Conservation (phyloP, 768 basidiomycete species). For the Russula vinacea region DNA sequence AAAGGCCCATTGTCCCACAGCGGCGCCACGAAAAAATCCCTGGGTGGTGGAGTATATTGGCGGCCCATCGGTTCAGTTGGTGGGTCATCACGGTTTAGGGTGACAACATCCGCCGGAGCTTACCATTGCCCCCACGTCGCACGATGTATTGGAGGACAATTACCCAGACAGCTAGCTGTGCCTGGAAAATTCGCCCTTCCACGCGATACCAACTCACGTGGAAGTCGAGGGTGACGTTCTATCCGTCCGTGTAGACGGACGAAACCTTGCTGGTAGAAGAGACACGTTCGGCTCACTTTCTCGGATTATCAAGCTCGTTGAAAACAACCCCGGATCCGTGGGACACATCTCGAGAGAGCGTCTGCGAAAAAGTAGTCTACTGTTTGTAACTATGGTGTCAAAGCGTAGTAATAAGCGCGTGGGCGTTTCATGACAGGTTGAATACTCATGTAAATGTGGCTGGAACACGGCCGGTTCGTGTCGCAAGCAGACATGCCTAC, state of each 20-base stretch:
- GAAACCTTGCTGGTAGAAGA: constrained; percentile 51
- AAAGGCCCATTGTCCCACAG: constrained; percentile 2
- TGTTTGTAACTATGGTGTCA: constrained; percentile 19
- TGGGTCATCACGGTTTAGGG: too few relatives aligned
- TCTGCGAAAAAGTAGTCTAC: constrained; percentile 65
- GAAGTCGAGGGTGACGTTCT: constrained; percentile 67
- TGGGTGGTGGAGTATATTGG: not conserved
- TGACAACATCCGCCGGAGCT: not conserved
- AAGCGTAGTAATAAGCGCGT: constrained; percentile 35
- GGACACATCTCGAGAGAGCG: constrained; percentile 58
- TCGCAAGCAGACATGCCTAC: not conserved
- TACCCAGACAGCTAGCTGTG: constrained; percentile 58
- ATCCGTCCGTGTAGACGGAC: constrained; percentile 77
- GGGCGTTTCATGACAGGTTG: not conserved
- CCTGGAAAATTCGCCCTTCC: constrained; percentile 51
- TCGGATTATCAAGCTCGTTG: constrained; percentile 74
- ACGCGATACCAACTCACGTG: constrained; percentile 39
- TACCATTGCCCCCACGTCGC: constrained; percentile 49
- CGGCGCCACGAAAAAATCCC: not conserved
- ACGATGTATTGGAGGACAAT: constrained; percentile 74
- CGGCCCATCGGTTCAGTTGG: too few relatives aligned
- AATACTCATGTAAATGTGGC: not conserved
- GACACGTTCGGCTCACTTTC: constrained; percentile 48
- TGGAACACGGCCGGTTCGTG: not conserved
- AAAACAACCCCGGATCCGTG: constrained; percentile 65